Evolutionary conservation across 1,284 basidiomycete species (phyloP), one percentile per base, ranked within the genome.

Genomic region (Prillingera fragicola): DNA sequence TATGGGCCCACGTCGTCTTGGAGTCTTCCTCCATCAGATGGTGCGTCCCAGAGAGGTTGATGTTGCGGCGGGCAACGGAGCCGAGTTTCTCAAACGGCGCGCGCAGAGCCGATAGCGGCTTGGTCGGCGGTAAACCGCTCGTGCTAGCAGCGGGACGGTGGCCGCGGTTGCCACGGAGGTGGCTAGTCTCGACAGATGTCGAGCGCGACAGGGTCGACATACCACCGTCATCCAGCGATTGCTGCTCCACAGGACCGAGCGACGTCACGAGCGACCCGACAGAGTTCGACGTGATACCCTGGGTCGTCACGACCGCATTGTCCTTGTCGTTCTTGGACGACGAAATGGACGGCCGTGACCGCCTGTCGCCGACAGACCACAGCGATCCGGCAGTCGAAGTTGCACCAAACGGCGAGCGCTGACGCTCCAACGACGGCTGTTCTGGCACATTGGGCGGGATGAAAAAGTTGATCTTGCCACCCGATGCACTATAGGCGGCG

Each of bases 381-480:
- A 19, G 33, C 14, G 32, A 28, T 2, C 17, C 14, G 18, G 22
- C 18, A 13, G 33, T 33, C n/a, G 34, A 15, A 18, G 18, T 42
- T 7, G 22, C 27, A 14, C n/a, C n/a, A 28, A 8, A 18, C 32
- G 9, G 32, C 8, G n/a, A n/a, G n/a, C n/a, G n/a, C n/a, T n/a
- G n/a, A n/a, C n/a, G n/a, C n/a, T n/a, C n/a, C n/a, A n/a, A n/a
- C n/a, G n/a, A n/a, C n/a, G n/a, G n/a, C n/a, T n/a, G n/a, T n/a
- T n/a, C n/a, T n/a, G n/a, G n/a, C n/a, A n/a, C n/a, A 17, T 15
- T 24, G 0, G 63, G 65, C 1, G 67, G 63, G n/a, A 67, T 59
- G 41, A 65, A 67, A 36, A 64, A 67, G 23, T 69, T 57, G 47
- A 69, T 56, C 7, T 50, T 45, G 5, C 67, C 67, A 8, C 55